Percentiles rank a stretch among this genome's conserved stretches.
Conservation (phyloP, 495 filamentous ascomycete genomes). For the Penicillium crystallinum region DNA sequence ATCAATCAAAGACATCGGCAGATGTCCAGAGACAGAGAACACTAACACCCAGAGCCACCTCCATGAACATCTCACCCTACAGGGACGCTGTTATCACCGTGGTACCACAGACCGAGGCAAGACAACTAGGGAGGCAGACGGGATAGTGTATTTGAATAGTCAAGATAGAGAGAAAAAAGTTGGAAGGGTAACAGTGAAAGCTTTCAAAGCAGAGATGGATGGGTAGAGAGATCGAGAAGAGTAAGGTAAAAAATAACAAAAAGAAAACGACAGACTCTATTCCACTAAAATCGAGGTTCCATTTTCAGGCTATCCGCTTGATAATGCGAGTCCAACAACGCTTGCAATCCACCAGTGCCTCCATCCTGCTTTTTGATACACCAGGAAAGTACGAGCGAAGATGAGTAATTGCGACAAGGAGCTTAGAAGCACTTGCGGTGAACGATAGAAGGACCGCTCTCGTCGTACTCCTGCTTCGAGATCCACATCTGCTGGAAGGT, state of each 20-base stretch:
- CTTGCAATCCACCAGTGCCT: constrained; percentile 40
- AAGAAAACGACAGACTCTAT: constrained; percentile 40
- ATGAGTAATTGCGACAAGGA: constrained; percentile 32
- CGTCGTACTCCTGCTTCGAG: constrained; percentile 99
- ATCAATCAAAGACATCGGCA: constrained; percentile 4
- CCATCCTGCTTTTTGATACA: constrained; percentile 48
- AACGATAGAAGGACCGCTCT: constrained; percentile 97
- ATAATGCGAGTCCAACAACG: constrained; percentile 45
- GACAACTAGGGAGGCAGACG: not conserved
- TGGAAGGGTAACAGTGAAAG: not conserved
- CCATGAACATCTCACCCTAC: constrained; percentile 22
- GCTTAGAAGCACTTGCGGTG: constrained; percentile 99
- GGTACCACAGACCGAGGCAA: not conserved
- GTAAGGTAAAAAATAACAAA: constrained; percentile 9
- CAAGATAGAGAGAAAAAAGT: constrained; percentile 1
- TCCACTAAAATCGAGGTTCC: constrained; percentile 46
- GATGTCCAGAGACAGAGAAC: constrained; percentile 11
- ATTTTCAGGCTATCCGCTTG: constrained; percentile 46
- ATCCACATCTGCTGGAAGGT: constrained; percentile 99
- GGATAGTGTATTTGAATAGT: not conserved
- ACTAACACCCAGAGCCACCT: constrained; percentile 9
- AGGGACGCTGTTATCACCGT: constrained; percentile 11
- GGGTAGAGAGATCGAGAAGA: constrained; percentile 7
- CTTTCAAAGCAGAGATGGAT: constrained; percentile 5
- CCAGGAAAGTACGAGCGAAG: constrained; percentile 46